Evolutionary conservation across 1,284 basidiomycete species (phyloP), one percentile per base, ranked within the genome.

Genomic region (Xanthoconium separans): DNA sequence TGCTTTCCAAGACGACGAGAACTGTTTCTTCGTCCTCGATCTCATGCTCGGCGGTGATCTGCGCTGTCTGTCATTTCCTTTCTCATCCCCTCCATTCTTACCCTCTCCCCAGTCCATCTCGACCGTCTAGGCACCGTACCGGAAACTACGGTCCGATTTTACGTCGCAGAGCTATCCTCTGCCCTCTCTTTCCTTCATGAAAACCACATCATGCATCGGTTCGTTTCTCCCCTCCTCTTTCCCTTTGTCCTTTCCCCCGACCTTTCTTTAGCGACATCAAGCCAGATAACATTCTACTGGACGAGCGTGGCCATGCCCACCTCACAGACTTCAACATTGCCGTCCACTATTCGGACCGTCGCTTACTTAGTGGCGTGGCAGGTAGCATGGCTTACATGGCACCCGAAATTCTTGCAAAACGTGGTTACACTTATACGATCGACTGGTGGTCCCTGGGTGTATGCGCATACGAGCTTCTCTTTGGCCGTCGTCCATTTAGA

Each of bases 371-470:
- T 9, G 94, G 94, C n/a, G 91, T 99, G 0, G 96, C 95, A n/a
- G 95, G 95, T 3, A 94, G 91, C 49, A 97, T 99, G 95, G 96
- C 96, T 2, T 99, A 99, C 72, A 99, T 99, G 96, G 95, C 95
- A 34, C 91, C 95, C 1, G 95, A 98, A 75, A 95, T 98, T 53
- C 79, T 98, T 34, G 73, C 80, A 34, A 90, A 89, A 70, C 83
- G 85, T 54, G 89, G 88, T 29, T 98, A 97, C 71, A 92, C 91
- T 2, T 93, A 87, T 62, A 86, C 88, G 27, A 93, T 97, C 61
- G 95, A 98, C 72, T 97, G 93, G 90, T 98, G 95, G 95, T 95
- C 93, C 18, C 81, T 98, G 2, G 95, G 95, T 29, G 91, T 98
- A 51, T 90, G 92, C 65, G 87, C 90, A 41, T 97, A 91, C 71